These are phyloP conservation scores for Melanomma pulvis-pyrius DNA, from an alignment of 495 filamentous ascomycete genomes.

Conservation along the genomic window DNA sequence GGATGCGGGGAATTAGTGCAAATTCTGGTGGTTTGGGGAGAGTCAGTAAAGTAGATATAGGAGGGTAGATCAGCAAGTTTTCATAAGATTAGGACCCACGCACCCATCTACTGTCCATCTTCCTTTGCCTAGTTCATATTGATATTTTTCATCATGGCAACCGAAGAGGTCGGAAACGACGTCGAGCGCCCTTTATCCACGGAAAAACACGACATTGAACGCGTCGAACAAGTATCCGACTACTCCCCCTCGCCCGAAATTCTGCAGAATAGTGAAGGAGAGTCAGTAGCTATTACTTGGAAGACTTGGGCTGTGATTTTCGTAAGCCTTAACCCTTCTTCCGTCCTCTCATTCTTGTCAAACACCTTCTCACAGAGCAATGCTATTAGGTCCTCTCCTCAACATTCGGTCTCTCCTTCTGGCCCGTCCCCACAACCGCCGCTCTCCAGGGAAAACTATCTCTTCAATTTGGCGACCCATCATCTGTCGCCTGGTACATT, in stretches of 20 bases:
- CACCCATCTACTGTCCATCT: background rate
- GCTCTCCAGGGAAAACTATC: constrained; percentile 31
- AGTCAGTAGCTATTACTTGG: constrained; percentile 32
- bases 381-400: constrained; percentile 31
- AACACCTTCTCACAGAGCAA: background rate
- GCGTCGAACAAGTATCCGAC: constrained; percentile 23
- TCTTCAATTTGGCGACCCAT: constrained; percentile 6
- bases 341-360: background rate
- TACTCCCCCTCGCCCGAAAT: background rate
- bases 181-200: background rate
- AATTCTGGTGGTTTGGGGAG: no score
- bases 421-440: constrained; percentile 37
- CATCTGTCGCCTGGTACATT: constrained; percentile 26
- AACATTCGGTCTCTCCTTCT: constrained; percentile 37
- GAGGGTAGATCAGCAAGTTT: background rate
- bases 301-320: constrained; percentile 42
- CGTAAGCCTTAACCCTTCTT: constrained; percentile 23
- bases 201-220: constrained; percentile 28
- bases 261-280: constrained; percentile 3
- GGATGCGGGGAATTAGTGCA: constrained; percentile 5
- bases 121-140: background rate
- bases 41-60: background rate
- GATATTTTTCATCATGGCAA: constrained; percentile 13
- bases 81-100: no score
- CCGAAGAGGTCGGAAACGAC: constrained; percentile 6